Base-by-base conservation (phyloP, 2,329 filamentous ascomycete genomes). In the Penicillium concentricum region DNA sequence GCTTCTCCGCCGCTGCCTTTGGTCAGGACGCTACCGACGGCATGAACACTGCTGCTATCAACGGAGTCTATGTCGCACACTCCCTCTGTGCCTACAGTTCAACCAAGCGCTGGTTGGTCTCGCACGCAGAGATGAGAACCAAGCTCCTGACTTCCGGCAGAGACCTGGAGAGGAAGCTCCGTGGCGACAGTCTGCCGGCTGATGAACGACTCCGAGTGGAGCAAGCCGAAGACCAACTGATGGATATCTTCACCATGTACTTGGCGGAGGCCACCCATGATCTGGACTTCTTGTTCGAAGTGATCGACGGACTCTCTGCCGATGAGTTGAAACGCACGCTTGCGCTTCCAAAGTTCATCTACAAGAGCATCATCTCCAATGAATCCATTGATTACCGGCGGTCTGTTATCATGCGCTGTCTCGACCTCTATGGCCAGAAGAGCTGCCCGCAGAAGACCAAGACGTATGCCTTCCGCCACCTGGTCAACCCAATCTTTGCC, bases 401-500 rank as follows among this genome's bases (percentile, higher is more conserved):
- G 66, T 84, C 85, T 5, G 83, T 95, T 2, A 84, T 97, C 41
- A 84, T 93, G 67, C 88, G 90, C 52, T 96, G 92, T 68, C 84
- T 99, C 45, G 92, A 97, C 55, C 81, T 92, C 0, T 99, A 97
- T 72, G 87, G 90, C 7, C 85, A 87, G 48, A 91, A 88, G 69
- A 84, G 81, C 44, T 90, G 88, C 13, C 87, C 89, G 0, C 94
- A 97, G 74, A 92, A 89, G 78, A 90, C 91, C 43, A 99, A 99
- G 74, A 89, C 92, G 51, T 99, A 96, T 72, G 80, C 95, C 35
- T 87, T 99, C 70, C 91, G 91, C 71, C 87, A 96, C 72, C 83
- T 99, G 32, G 90, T 97, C 62, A 99, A 97, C 68, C 95, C 94
- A 0, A 96, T 97, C 38, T 85, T 99, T 54, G 92, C 93, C 3